A percentile compares a stretch with the other conserved stretches of the same genome.
Evolutionary conservation across 192 early-diverging fungal species (phyloP).

Genomic region (Backusella psychrophila): DNA sequence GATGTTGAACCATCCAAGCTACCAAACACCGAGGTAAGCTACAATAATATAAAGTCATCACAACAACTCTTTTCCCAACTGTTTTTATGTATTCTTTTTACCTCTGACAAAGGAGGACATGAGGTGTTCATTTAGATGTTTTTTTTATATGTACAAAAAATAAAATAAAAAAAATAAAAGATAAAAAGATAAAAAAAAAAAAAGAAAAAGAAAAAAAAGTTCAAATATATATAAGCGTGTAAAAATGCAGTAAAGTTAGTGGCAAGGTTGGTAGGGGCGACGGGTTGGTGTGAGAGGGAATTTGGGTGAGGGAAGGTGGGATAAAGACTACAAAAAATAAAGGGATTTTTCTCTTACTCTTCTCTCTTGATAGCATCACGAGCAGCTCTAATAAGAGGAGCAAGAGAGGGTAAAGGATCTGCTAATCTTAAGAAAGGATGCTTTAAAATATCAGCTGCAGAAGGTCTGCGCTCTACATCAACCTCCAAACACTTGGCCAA

Average conservation of each 20-base stretch:
- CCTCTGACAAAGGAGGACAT: neutral
- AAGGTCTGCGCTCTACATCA: slow-evolving; percentile 57
- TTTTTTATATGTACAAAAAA: slow-evolving; percentile 10
- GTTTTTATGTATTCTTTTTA: neutral
- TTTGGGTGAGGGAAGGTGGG: neutral
- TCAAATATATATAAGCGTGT: neutral
- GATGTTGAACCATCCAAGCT: neutral
- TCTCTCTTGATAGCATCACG: slow-evolving; percentile 43
- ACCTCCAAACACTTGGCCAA: slow-evolving; percentile 56
- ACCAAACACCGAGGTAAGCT: neutral
- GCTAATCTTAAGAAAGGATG: slow-evolving; percentile 59
- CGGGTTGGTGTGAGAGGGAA: neutral
- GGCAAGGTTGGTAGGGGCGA: neutral
- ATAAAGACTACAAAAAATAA: neutral
- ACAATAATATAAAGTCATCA: neutral
- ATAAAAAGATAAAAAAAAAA: neutral
- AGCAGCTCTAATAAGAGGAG: slow-evolving; percentile 52
- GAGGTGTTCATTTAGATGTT: neutral
- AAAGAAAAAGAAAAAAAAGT: slow-evolving; percentile 2
- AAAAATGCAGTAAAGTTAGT: neutral
- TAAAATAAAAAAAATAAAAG: neutral
- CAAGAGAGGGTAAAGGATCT: slow-evolving; percentile 55
- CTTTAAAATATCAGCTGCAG: slow-evolving; percentile 52
- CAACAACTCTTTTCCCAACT: too few relatives aligned
- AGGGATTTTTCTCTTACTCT: neutral